Conservation (phyloP, 768 basidiomycete genomes). For the Kwoniella heveanensis region DNA sequence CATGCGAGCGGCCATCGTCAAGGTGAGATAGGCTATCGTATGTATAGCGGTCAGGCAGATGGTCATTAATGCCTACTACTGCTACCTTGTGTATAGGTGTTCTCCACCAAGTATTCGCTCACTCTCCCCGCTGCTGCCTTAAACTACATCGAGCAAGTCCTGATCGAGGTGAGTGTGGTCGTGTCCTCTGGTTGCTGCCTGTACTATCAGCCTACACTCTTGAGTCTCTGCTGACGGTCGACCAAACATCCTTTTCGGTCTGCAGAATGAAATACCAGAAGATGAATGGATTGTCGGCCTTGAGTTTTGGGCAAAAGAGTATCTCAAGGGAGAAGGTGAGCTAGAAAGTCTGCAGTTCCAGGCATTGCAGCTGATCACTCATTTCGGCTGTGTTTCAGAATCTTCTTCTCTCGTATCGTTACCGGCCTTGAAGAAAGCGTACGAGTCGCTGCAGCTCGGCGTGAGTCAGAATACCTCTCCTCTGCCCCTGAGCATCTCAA, state of each 20-base stretch:
- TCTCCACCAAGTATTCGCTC: conserved; percentile 55
- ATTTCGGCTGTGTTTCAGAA: conserved; percentile 25
- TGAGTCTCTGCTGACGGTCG: too few relatives aligned
- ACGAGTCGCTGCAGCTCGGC: conserved; percentile 51
- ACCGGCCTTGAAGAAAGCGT: conserved; percentile 48
- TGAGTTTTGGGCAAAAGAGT: conserved; percentile 55
- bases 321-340: conserved; percentile 55
- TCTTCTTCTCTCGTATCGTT: conserved; percentile 53
- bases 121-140: conserved; percentile 51
- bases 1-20: conserved; percentile 49
- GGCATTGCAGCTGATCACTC: background rate
- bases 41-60: background rate
- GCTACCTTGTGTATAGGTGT: conserved; percentile 35
- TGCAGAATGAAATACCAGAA: conserved; percentile 50
- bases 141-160: conserved; percentile 50
- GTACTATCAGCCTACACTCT: too few relatives aligned
- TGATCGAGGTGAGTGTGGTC: conserved; percentile 49
- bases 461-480: conserved; percentile 15
- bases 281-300: conserved; percentile 51
- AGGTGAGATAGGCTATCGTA: conserved; percentile 28
- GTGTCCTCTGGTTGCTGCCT: too few relatives aligned
- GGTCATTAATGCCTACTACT: background rate
- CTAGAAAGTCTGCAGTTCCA: too few relatives aligned
- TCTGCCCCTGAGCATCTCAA: too few relatives aligned
- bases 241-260: background rate